Evolutionary conservation across 2,329 filamentous ascomycete genomes (phyloP).

Genomic region (Aspergillus novofumigatus): DNA sequence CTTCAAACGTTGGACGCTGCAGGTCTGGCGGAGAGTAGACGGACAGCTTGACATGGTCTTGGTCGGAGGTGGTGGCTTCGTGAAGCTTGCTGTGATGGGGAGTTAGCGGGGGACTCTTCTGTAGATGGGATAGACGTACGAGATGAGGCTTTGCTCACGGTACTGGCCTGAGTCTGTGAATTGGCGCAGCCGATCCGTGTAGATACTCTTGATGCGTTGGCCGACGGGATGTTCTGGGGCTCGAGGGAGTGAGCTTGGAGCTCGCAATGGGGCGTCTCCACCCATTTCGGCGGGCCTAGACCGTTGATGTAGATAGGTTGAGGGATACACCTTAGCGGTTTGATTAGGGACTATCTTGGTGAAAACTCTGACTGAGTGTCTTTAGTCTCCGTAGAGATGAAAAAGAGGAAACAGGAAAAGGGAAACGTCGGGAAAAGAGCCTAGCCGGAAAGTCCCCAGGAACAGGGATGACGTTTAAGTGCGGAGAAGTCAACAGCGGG

Average conservation of each 20-base stretch:
- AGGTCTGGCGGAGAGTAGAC: slow-evolving; percentile 81
- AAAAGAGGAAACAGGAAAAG: slow-evolving; percentile 4
- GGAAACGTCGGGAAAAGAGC: slow-evolving; percentile 2
- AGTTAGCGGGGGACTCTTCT: slow-evolving; percentile 3
- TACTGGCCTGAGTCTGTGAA: slow-evolving; percentile 81
- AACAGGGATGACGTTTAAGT: slow-evolving; percentile 16
- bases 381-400: background rate
- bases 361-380: background rate
- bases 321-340: background rate
- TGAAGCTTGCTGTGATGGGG: slow-evolving; percentile 59
- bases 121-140: slow-evolving; percentile 46
- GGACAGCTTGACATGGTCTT: slow-evolving; percentile 74
- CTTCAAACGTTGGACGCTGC: slow-evolving; percentile 77
- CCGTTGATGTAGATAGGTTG: background rate
- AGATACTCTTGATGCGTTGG: slow-evolving; percentile 79
- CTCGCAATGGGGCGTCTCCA: slow-evolving; percentile 26
- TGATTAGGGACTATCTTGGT: background rate
- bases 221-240: slow-evolving; percentile 56
- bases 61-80: slow-evolving; percentile 63
- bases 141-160: slow-evolving; percentile 66
- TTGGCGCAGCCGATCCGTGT: slow-evolving; percentile 74
- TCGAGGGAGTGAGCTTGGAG: slow-evolving; percentile 46
- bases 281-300: slow-evolving; percentile 14
- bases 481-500: background rate
- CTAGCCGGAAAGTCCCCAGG: slow-evolving; percentile 3